Evolutionary conservation across 2,329 filamentous ascomycete genomes (phyloP).

Genomic region (Neoscytalidium dimidiatum): DNA sequence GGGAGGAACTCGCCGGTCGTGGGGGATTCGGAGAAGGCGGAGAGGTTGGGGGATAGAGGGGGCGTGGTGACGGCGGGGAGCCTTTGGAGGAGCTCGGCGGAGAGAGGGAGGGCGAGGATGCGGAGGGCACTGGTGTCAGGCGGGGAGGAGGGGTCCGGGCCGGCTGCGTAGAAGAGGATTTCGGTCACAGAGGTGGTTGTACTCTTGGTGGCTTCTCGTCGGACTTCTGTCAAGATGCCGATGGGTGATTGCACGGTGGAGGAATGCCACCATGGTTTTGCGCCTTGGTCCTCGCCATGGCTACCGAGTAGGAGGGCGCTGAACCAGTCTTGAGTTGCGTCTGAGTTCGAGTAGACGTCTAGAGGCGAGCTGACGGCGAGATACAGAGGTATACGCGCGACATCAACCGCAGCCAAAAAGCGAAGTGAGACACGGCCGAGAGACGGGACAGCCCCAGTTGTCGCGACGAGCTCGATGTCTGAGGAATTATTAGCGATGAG

Average conservation of each 20-base stretch:
- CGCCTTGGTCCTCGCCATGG: constrained; percentile 12
- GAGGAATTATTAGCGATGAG: not conserved
- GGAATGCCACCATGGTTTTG: constrained; percentile 41
- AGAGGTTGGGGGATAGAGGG: constrained; percentile 27
- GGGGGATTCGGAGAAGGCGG: constrained; percentile 25
- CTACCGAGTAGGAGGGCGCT: constrained; percentile 34
- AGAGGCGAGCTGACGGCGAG: constrained; percentile 40
- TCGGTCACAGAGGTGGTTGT: constrained; percentile 39
- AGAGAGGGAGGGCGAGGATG: constrained; percentile 43
- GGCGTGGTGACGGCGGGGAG: constrained; percentile 27
- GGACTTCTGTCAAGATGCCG: constrained; percentile 40
- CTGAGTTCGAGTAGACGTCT: constrained; percentile 39
- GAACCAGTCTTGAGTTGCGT: constrained; percentile 44
- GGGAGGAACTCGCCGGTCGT: constrained; percentile 34
- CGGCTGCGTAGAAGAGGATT: constrained; percentile 48
- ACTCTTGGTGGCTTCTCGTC: not conserved
- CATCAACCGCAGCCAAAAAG: constrained; percentile 44
- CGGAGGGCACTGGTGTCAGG: not conserved
- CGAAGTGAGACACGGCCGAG: constrained; percentile 26
- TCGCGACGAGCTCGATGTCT: constrained; percentile 33
- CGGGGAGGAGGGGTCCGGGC: constrained; percentile 15
- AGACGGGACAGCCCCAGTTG: constrained; percentile 25
- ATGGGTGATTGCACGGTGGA: constrained; percentile 40
- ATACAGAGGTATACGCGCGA: constrained; percentile 42
- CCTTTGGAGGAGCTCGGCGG: constrained; percentile 41